Percentiles rank a stretch among this genome's conserved stretches.
These are phyloP conservation scores for Xylaria sp. DNA, from an alignment of 2,329 filamentous ascomycete genomes.

Conservation along the genomic window DNA sequence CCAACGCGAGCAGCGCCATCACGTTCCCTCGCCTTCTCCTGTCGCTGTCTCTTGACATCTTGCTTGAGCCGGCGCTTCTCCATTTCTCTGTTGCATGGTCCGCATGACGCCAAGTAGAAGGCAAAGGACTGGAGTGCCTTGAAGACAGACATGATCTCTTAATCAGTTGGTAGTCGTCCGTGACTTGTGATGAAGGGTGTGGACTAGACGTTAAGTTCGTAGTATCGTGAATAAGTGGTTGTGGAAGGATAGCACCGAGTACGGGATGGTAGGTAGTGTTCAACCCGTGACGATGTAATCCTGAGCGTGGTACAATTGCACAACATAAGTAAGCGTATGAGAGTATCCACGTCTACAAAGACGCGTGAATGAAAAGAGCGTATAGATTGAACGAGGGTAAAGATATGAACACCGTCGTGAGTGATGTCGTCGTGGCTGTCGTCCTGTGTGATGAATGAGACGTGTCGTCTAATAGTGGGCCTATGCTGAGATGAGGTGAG, in stretches of 20 bases:
- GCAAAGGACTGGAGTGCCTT: constrained; percentile 67
- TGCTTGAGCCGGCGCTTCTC: constrained; percentile 65
- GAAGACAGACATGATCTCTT: constrained; percentile 44
- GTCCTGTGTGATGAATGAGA: not conserved
- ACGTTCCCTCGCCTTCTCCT: constrained; percentile 59
- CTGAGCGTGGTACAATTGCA: not conserved
- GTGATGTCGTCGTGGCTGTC: not conserved
- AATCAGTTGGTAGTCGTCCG: not conserved
- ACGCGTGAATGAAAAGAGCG: not conserved
- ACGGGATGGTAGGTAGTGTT: not conserved
- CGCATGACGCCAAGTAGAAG: constrained; percentile 73
- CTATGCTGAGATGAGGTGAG: not conserved
- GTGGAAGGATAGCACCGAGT: not conserved
- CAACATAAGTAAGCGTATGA: not conserved
- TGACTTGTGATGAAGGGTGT: not conserved
- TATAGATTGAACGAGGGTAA: not conserved
- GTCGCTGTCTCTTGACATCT: constrained; percentile 62
- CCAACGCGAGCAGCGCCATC: constrained; percentile 64
- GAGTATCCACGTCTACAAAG: not conserved
- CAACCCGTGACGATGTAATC: not conserved
- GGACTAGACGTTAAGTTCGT: not conserved
- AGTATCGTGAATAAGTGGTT: not conserved
- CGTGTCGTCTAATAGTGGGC: not conserved
- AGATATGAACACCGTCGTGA: not conserved
- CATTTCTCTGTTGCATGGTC: constrained; percentile 67